phyloP scores from a whole-genome alignment of 768 basidiomycete genomes.

The Suillus subalutaceus region DNA sequence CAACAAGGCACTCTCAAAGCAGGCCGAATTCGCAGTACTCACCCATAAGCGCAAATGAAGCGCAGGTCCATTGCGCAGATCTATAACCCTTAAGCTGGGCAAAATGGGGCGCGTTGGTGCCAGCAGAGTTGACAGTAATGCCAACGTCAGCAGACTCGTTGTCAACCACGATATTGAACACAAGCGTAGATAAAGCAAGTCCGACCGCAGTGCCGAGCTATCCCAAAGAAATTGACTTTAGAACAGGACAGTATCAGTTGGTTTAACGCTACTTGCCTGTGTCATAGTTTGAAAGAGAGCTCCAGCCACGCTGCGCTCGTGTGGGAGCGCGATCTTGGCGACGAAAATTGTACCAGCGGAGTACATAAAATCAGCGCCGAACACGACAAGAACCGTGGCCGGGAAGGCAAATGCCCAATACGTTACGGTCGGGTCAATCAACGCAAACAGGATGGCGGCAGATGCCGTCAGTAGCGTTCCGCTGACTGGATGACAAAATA shows the following conservation, averaged over 20 bases:
- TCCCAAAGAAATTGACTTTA: background rate
- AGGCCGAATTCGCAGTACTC: slow-evolving; percentile 18
- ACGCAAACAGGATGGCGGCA: slow-evolving; percentile 68
- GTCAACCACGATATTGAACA: slow-evolving; percentile 56
- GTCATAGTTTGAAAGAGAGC: slow-evolving; percentile 81
- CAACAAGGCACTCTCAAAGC: background rate
- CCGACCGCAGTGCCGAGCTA: slow-evolving; percentile 73
- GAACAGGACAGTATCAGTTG: background rate
- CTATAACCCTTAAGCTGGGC: slow-evolving; percentile 56
- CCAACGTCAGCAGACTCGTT: slow-evolving; percentile 35
- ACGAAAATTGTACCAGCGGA: slow-evolving; percentile 65
- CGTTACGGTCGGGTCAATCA: slow-evolving; percentile 55
- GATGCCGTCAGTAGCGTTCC: slow-evolving; percentile 64
- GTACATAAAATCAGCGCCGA: slow-evolving; percentile 81
- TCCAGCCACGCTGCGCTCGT: slow-evolving; percentile 78
- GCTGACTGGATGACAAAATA: slow-evolving; percentile 32
- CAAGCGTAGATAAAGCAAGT: slow-evolving; percentile 70
- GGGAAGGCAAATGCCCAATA: slow-evolving; percentile 84
- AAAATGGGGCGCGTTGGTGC: slow-evolving; percentile 31
- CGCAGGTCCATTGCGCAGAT: slow-evolving; percentile 65
- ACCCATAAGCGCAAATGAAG: slow-evolving; percentile 63
- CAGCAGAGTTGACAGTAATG: slow-evolving; percentile 31
- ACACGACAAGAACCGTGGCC: slow-evolving; percentile 60
- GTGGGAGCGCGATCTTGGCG: slow-evolving; percentile 62
- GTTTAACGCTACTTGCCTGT: slow-evolving; percentile 45